Evolutionary conservation across 2,329 filamentous ascomycete species (phyloP).

Genomic region (Scortechinia acanthostroma): DNA sequence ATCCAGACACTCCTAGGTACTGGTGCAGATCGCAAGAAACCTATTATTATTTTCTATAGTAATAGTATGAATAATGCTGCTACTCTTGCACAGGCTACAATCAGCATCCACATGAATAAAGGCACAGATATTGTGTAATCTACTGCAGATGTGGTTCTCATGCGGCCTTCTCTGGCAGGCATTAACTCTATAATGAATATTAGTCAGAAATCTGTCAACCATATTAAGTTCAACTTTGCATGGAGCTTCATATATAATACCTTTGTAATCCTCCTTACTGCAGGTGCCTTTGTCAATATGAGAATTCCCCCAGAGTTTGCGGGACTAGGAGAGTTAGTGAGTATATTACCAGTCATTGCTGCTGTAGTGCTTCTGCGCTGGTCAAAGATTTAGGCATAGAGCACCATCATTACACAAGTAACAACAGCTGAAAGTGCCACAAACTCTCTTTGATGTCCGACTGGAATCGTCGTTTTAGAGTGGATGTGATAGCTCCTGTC

Average conservation of each 20-base stretch:
- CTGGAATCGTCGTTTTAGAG: too few relatives aligned
- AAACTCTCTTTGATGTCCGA: too few relatives aligned
- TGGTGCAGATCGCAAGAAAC: slow-evolving; percentile 9
- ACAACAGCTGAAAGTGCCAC: too few relatives aligned
- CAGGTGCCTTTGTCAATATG: slow-evolving; percentile 52
- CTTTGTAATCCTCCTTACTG: slow-evolving; percentile 59
- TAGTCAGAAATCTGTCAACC: slow-evolving; percentile 28
- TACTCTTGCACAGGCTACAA: slow-evolving; percentile 62
- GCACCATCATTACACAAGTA: too few relatives aligned
- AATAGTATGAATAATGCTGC: slow-evolving; percentile 76
- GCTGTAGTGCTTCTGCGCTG: slow-evolving; percentile 41
- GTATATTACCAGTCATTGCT: slow-evolving; percentile 62
- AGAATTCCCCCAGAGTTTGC: slow-evolving; percentile 50
- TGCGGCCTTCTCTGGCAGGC: slow-evolving; percentile 44
- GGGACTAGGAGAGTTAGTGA: slow-evolving; percentile 67
- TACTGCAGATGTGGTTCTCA: slow-evolving; percentile 64
- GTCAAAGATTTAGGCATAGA: slow-evolving; percentile 20
- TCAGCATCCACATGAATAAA: slow-evolving; percentile 63
- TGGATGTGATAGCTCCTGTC: too few relatives aligned
- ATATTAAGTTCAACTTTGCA: slow-evolving; percentile 61
- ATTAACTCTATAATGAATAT: slow-evolving; percentile 51
- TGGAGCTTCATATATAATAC: slow-evolving; percentile 69
- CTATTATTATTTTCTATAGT: slow-evolving; percentile 60
- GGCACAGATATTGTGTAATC: slow-evolving; percentile 57
- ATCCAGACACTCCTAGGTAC: slow-evolving; percentile 24